Evolutionary conservation across 2,329 filamentous ascomycete genomes (phyloP).

Genomic region (Talaromyces sp.): DNA sequence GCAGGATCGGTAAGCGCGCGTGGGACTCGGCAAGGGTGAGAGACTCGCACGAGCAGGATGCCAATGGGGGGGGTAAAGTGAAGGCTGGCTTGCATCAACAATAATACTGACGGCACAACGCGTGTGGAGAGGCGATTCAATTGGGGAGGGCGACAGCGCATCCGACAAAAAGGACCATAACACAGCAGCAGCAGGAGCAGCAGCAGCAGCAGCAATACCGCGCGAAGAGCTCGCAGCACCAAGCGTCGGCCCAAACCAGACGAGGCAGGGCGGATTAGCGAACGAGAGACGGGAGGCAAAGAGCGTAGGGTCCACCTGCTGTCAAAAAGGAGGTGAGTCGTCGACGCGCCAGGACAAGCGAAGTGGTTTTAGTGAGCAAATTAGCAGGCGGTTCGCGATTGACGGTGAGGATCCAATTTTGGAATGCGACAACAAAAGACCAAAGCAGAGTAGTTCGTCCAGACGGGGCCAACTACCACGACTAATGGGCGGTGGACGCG

Average conservation of each 20-base stretch:
- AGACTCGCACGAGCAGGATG: background rate
- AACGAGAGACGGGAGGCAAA: background rate
- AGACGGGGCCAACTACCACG: background rate
- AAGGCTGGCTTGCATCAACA: background rate
- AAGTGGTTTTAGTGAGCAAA: background rate
- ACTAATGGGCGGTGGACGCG: background rate
- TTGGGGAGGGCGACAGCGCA: background rate
- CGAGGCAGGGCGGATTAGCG: background rate
- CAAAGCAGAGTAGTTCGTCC: background rate
- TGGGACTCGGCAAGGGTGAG: background rate
- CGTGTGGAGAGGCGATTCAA: background rate
- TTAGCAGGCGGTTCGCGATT: background rate
- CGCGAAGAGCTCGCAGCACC: background rate
- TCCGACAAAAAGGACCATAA: background rate
- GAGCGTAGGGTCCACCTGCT: background rate
- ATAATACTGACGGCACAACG: background rate
- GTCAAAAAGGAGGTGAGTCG: background rate
- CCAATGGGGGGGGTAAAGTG: background rate
- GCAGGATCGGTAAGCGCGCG: background rate
- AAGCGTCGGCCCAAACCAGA: background rate
- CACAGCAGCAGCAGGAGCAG: background rate
- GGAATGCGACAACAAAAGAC: background rate
- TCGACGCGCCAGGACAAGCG: background rate
- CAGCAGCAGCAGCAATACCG: background rate
- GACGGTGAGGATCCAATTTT: conserved; percentile 4